Base-by-base conservation (phyloP, 2,329 filamentous ascomycete species). In the Pseudocercospora cruenta region DNA sequence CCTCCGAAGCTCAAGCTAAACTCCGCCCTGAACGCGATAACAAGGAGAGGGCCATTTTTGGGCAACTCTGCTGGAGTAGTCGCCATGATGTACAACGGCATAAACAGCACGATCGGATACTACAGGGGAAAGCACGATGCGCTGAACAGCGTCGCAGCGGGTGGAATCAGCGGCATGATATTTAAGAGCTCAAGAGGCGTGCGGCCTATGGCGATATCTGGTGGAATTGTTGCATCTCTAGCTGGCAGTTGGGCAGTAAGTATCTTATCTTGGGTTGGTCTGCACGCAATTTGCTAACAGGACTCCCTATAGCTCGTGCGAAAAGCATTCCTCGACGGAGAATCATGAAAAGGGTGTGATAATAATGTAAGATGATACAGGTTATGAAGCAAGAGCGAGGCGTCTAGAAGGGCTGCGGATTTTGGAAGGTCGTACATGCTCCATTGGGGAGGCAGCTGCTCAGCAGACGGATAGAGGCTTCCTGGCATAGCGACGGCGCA, bases 51-150 rank as follows among this genome's bases (percentile, higher is more conserved):
- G 3, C 95, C 95, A 12, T 99, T 97, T 82, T 81, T 99, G 73
- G 95, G 95, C 51, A 99, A 99, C 84, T 96, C 92, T 33, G 94
- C 94, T 0, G 95, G 93, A 76, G 94, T 98, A 36, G 89, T 99
- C 62, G 95, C 96, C 36, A 94, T 99, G 85, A 89, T 93, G 61
- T 99, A 99, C 82, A 99, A 98, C 82, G 91, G 92, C 63, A 85
- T 95, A 79, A 97, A 96, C 83, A 95, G 92, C 33, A 88, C 88
- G 64, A 88, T 96, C 68, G 93, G 93, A 45, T 89, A 91, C 74
- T 79, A 89, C 70, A 86, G 94, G 67, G 93, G 93, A 69, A 92
- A 93, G 82, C 93, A 97, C 74, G 96, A 99, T 79, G 87, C 93
- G 2, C 87, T 90, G 65, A 99, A 99, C 83, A 95, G 93, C 69